Conservation (phyloP, 2,329 filamentous ascomycete species). For the Colletotrichum sansevieriae region DNA sequence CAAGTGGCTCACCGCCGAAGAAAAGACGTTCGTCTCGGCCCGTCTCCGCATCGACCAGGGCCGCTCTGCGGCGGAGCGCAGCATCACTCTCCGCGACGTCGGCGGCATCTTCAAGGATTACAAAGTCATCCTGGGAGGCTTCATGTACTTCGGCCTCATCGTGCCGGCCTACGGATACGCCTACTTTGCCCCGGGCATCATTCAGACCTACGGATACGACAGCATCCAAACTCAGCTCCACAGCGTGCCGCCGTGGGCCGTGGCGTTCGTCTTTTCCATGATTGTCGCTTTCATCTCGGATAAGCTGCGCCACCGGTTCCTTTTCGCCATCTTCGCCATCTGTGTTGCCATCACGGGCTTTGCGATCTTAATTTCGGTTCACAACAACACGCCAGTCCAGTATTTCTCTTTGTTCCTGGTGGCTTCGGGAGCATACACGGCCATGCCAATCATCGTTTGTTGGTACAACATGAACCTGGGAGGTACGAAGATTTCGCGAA, state of each 20-base stretch:
- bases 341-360: slow-evolving; percentile 80
- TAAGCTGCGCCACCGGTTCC: slow-evolving; percentile 77
- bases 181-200: slow-evolving; percentile 81
- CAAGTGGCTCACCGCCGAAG: slow-evolving; percentile 79
- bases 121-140: slow-evolving; percentile 79
- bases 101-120: slow-evolving; percentile 77
- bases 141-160: slow-evolving; percentile 87
- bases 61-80: slow-evolving; percentile 72
- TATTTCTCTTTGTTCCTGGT: slow-evolving; percentile 88
- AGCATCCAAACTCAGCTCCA: slow-evolving; percentile 69
- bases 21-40: slow-evolving; percentile 74
- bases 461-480: slow-evolving; percentile 87
- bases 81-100: slow-evolving; percentile 71
- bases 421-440: slow-evolving; percentile 82
- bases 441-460: slow-evolving; percentile 90
- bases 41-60: slow-evolving; percentile 79
- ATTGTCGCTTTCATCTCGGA: slow-evolving; percentile 80
- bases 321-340: slow-evolving; percentile 78
- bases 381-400: slow-evolving; percentile 74
- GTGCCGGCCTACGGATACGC: slow-evolving; percentile 84
- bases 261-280: slow-evolving; percentile 85
- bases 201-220: slow-evolving; percentile 74
- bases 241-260: slow-evolving; percentile 71
- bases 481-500: slow-evolving; percentile 46
- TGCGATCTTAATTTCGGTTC: slow-evolving; percentile 78